phyloP scores from a whole-genome alignment of 257 asterid species.

The Solanum phureja region DNA sequence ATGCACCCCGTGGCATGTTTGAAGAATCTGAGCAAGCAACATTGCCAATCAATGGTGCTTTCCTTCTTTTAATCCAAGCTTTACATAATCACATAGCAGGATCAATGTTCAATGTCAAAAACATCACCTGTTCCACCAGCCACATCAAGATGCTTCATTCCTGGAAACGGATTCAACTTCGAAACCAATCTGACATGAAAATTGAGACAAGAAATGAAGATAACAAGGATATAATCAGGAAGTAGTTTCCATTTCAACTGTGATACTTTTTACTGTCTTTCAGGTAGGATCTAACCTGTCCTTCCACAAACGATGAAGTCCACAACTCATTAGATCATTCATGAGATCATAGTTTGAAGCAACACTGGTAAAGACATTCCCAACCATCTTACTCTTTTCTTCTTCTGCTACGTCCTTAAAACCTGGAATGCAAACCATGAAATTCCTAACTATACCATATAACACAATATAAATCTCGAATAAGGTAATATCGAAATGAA shows the following conservation, averaged over 20 bases:
- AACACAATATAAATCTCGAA: neutral
- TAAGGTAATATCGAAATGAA: neutral
- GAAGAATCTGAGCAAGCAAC: neutral
- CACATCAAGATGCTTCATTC: slow-evolving; percentile 97
- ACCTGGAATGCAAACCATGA: slow-evolving; percentile 30
- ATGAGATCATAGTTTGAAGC: slow-evolving; percentile 82
- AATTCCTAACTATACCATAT: neutral
- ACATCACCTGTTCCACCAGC: slow-evolving; percentile 95
- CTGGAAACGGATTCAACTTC: slow-evolving; percentile 85
- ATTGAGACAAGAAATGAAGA: neutral
- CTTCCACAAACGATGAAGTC: slow-evolving; percentile 88
- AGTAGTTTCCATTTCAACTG: neutral
- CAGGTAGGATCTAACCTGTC: slow-evolving; percentile 47
- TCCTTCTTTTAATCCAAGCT: neutral
- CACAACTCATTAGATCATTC: slow-evolving; percentile 96
- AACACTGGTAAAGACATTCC: slow-evolving; percentile 76
- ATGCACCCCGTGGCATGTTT: neutral
- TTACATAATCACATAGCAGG: neutral
- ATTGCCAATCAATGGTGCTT: neutral
- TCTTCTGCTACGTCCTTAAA: slow-evolving; percentile 77
- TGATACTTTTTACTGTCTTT: neutral
- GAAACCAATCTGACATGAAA: slow-evolving; percentile 51
- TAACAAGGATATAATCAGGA: neutral
- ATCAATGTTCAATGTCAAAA: neutral
- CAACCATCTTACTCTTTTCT: slow-evolving; percentile 76